Evolutionary conservation across 495 filamentous ascomycete species (phyloP), one percentile per base, ranked within the genome.

Genomic region (Mytilinidion resinicola): DNA sequence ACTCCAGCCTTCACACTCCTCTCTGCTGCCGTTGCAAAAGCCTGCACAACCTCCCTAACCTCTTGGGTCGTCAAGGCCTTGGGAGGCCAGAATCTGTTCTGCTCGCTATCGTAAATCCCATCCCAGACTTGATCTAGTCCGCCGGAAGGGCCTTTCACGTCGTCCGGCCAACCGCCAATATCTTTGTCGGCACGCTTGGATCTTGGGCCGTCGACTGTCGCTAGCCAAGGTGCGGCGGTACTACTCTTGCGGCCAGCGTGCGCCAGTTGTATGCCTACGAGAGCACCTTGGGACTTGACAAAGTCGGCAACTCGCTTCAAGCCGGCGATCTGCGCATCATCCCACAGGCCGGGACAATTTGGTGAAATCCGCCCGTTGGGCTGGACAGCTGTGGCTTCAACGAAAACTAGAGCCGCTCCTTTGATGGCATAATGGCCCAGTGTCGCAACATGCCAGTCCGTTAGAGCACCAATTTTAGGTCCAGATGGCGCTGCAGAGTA

Each of bases 321-420:
- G 1, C 78, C 79, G 25, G 73, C 82, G 61, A 89, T 82, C 57
- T 91, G 89, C 0, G 74, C 77, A 67, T 92, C 88, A 47, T 82
- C 76, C 88, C 88, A 93, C 15, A 92, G 68, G 6, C 89, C 88
- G 2, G 75, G 67, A 62, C 85, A 83, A 58, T 88, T 76, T 0
- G 88, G 88, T 0, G 86, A 85, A 72, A 92, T 91, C 3, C 89
- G 77, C n/a, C 89, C 89, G 57, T 90, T 77, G 8, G 88, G 76
- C 0, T 76, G 67, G 8, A 92, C 85, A 21, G 81, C 78, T 0
- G 86, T 88, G 11, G 88, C 86, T 72, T 93, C 89, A 34, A 90
- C 77, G 59, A 90, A 82, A 44, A 82, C 68, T 9, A 89, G 73
- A 1, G 82, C 85, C 0, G 86, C 79, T 8, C 89, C 89, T 62